Percentiles rank a stretch among this genome's conserved stretches.
Evolutionary conservation across 78 protist species (phyloP).

Genomic region (Blattamonas nauphoetae): DNA sequence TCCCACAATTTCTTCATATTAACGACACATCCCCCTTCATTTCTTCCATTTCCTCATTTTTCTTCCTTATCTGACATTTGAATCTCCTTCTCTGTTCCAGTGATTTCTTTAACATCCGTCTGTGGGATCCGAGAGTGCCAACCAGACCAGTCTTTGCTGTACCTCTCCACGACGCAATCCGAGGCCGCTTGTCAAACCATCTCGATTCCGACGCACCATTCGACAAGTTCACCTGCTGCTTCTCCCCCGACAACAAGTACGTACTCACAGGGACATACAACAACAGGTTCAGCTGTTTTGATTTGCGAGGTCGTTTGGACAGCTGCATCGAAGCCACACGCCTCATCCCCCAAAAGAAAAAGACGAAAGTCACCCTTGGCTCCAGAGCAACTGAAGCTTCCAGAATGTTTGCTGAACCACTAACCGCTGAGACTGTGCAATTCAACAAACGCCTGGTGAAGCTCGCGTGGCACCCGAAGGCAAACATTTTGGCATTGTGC

Average conservation of each 20-base stretch:
- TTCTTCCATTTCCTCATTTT: neutral
- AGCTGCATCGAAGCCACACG: slow-evolving; percentile 44
- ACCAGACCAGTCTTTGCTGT: slow-evolving; percentile 50
- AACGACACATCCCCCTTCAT: no score
- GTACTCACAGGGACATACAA: slow-evolving; percentile 77
- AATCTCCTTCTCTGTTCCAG: no score
- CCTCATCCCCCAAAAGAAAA: neutral
- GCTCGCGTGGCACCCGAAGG: slow-evolving; percentile 53
- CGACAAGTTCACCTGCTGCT: slow-evolving; percentile 80
- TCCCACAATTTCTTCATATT: no score
- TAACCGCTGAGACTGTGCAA: slow-evolving; percentile 25
- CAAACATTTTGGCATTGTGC: slow-evolving; percentile 49
- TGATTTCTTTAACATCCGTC: slow-evolving; percentile 78
- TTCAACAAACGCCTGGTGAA: slow-evolving; percentile 42
- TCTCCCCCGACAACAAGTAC: slow-evolving; percentile 36
- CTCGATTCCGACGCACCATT: slow-evolving; percentile 86
- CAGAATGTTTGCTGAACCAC: neutral
- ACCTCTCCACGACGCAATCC: slow-evolving; percentile 69
- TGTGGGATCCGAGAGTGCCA: slow-evolving; percentile 76
- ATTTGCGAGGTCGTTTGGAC: slow-evolving; percentile 30
- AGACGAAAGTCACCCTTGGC: neutral
- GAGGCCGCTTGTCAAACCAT: slow-evolving; percentile 65
- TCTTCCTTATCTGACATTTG: slow-evolving; percentile 72
- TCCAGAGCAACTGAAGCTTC: neutral
- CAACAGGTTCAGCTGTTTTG: slow-evolving; percentile 71